A percentile compares a stretch with the other conserved stretches of the same genome.
Evolutionary conservation across 106 monocot species (phyloP).

Genomic region (Dendrobium officinale): DNA sequence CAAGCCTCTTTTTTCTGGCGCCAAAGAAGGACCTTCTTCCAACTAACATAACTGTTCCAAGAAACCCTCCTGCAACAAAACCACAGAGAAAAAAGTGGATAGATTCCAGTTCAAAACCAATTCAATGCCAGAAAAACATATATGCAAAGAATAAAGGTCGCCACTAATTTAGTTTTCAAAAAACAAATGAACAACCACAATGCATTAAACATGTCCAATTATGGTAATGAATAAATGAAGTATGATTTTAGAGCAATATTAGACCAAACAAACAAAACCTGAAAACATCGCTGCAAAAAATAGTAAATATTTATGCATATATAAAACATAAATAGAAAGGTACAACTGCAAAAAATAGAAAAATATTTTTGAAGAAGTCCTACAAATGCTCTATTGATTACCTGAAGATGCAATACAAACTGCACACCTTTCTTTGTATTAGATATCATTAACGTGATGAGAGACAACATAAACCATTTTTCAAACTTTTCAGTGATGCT

Average conservation of each 20-base stretch:
- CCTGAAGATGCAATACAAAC: neutral
- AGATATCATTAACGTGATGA: neutral
- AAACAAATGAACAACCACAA: neutral
- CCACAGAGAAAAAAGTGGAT: neutral
- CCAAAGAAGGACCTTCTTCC: slow-evolving; percentile 14
- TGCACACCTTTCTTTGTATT: neutral
- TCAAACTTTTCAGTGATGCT: neutral
- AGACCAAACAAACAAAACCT: no score
- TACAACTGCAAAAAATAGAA: neutral
- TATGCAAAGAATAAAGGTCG: neutral
- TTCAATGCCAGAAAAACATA: neutral
- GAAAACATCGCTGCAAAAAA: no score
- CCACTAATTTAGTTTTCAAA: neutral
- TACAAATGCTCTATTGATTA: neutral
- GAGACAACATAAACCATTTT: no score
- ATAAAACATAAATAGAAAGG: no score
- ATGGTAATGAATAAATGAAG: no score
- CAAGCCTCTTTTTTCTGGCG: neutral
- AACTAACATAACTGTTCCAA: neutral
- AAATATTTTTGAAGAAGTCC: neutral
- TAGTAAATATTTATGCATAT: no score
- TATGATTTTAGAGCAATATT: no score
- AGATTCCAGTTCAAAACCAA: neutral
- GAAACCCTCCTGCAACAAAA: slow-evolving; percentile 15
- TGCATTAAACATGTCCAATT: no score